Conservation (phyloP, 495 filamentous ascomycete genomes). For the Friedmanniomyces endolithicus region DNA sequence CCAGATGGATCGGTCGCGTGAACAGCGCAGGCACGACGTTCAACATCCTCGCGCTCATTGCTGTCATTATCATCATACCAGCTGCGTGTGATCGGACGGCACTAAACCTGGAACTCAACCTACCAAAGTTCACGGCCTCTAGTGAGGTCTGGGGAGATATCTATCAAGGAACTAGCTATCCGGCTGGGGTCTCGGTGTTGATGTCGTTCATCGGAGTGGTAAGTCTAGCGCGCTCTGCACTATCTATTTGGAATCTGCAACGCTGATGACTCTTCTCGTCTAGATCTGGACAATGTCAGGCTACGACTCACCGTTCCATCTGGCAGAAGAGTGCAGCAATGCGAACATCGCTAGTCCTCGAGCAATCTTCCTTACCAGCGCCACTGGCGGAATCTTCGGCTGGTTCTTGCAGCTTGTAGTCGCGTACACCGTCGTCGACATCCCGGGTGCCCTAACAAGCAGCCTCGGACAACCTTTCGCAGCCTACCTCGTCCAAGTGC, state of each 20-base stretch:
- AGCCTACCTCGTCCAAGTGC: slow-evolving; percentile 57
- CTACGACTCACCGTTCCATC: slow-evolving; percentile 65
- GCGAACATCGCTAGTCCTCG: slow-evolving; percentile 62
- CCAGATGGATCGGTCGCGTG: slow-evolving; percentile 60
- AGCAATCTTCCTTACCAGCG: slow-evolving; percentile 63
- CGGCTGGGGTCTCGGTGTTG: slow-evolving; percentile 55
- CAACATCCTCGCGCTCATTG: slow-evolving; percentile 57
- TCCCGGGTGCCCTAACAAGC: slow-evolving; percentile 46
- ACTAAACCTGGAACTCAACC: slow-evolving; percentile 37
- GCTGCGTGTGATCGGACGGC: slow-evolving; percentile 38
- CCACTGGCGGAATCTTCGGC: slow-evolving; percentile 54
- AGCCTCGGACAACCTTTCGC: slow-evolving; percentile 67
- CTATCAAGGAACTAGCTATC: slow-evolving; percentile 56
- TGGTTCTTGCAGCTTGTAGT: slow-evolving; percentile 69
- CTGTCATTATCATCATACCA: slow-evolving; percentile 60
- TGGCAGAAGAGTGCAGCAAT: slow-evolving; percentile 68
- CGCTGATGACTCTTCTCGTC: too few species aligned
- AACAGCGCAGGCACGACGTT: slow-evolving; percentile 64
- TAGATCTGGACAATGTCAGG: slow-evolving; percentile 51
- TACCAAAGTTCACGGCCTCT: slow-evolving; percentile 50
- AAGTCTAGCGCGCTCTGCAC: slow-evolving; percentile 11
- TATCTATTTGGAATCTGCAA: background rate
- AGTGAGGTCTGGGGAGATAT: slow-evolving; percentile 59
- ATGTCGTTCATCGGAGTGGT: slow-evolving; percentile 56
- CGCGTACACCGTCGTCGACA: slow-evolving; percentile 66